A percentile compares a stretch with the other conserved stretches of the same genome.
These are phyloP conservation scores for Debaryomyces castellii DNA, from an alignment of 805 yeast genomes.

Conservation along the genomic window DNA sequence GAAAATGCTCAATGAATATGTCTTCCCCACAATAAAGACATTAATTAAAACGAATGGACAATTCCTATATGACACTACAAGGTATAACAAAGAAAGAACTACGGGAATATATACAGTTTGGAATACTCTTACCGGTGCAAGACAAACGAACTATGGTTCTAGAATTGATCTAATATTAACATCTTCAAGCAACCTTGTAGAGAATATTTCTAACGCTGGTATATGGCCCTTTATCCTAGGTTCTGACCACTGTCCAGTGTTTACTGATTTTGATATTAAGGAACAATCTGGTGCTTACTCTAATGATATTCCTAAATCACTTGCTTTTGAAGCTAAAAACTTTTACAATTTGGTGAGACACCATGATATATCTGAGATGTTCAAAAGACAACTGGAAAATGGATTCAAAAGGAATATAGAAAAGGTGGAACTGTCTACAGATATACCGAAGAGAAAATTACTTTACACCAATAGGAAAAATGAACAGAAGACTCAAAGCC, in stretches of 20 bases:
- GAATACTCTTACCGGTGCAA: constrained; percentile 74
- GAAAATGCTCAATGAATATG: constrained; percentile 25
- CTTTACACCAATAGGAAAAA: constrained; percentile 20
- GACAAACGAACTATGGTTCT: constrained; percentile 86
- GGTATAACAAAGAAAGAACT: constrained; percentile 56
- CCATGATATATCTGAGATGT: constrained; percentile 34
- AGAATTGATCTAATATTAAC: constrained; percentile 77
- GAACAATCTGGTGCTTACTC: background rate
- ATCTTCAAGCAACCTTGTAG: constrained; percentile 35
- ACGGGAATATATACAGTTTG: constrained; percentile 83
- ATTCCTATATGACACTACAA: constrained; percentile 56
- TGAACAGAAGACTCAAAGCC: constrained; percentile 12
- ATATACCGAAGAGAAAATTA: constrained; percentile 9
- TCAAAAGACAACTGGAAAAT: constrained; percentile 9
- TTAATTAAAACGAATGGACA: constrained; percentile 10
- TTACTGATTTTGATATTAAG: constrained; percentile 53
- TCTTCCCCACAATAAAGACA: constrained; percentile 18
- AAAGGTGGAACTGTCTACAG: background rate
- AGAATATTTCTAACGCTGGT: constrained; percentile 37
- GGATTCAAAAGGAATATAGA: constrained; percentile 2
- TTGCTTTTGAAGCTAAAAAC: constrained; percentile 54
- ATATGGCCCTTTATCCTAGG: constrained; percentile 77
- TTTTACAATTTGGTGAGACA: constrained; percentile 41
- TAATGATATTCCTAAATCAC: constrained; percentile 9
- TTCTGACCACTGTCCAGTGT: constrained; percentile 94